phyloP scores from a whole-genome alignment of 2,329 filamentous ascomycete species.

The Calycina marina region DNA sequence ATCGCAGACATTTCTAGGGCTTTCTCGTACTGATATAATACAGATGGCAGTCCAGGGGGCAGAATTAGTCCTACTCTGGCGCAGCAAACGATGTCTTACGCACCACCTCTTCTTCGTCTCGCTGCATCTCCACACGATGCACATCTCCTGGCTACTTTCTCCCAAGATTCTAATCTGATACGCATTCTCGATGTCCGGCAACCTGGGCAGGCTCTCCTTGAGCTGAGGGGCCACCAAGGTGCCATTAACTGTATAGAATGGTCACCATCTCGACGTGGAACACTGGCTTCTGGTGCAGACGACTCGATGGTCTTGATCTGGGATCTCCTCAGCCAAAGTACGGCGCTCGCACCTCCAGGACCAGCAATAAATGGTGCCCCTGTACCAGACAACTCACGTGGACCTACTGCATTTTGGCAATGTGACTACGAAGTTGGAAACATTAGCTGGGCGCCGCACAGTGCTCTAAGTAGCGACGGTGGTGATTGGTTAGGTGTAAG shows the following conservation, averaged over 20 bases:
- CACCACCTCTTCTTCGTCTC: constrained; percentile 63
- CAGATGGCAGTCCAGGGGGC: constrained; percentile 35
- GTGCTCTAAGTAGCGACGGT: constrained; percentile 47
- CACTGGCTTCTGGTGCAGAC: constrained; percentile 81
- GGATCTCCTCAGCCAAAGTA: constrained; percentile 61
- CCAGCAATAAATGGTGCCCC: constrained; percentile 34
- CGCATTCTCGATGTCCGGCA: constrained; percentile 93
- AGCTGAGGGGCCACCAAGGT: constrained; percentile 77
- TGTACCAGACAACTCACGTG: constrained; percentile 42
- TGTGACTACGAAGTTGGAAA: constrained; percentile 82
- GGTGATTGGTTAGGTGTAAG: constrained; percentile 78
- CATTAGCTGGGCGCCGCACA: constrained; percentile 69
- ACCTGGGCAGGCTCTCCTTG: constrained; percentile 85
- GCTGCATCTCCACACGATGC: constrained; percentile 91
- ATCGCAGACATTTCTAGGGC: not conserved
- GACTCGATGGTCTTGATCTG: constrained; percentile 86
- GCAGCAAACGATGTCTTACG: constrained; percentile 63
- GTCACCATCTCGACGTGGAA: constrained; percentile 75
- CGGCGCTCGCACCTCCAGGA: constrained; percentile 16
- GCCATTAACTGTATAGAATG: constrained; percentile 90
- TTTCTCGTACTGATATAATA: constrained; percentile 7
- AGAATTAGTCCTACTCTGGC: constrained; percentile 61
- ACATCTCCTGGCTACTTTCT: constrained; percentile 93
- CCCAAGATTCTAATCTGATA: constrained; percentile 80
- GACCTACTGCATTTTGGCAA: constrained; percentile 64